Evolutionary conservation across 345 rosid genomes (phyloP).

Genomic region (Capsella bursapastoris): DNA sequence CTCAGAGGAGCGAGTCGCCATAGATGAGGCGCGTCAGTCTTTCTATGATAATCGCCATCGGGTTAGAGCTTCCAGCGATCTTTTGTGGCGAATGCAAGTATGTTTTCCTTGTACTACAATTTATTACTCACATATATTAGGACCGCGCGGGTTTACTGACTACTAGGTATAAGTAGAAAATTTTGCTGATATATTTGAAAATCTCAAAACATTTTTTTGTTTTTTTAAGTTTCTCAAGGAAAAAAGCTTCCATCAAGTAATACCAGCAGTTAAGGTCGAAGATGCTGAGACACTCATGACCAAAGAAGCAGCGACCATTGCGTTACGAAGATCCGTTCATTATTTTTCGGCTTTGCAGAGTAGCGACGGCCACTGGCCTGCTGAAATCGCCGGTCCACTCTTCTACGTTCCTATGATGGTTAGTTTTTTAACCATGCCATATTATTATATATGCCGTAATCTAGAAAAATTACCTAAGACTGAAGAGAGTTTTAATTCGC

Average conservation of each 20-base stretch:
- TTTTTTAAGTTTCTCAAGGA: constrained; percentile 28
- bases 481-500: neutral
- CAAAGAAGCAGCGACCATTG: constrained; percentile 38
- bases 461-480: neutral
- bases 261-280: constrained; percentile 50
- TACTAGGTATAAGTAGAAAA: neutral
- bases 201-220: too few relatives aligned
- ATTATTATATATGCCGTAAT: too few relatives aligned
- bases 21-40: constrained; percentile 52
- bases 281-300: constrained; percentile 42
- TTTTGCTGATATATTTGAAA: too few relatives aligned
- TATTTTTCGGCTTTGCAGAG: constrained; percentile 60
- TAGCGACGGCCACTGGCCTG: constrained; percentile 76
- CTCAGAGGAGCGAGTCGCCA: constrained; percentile 51
- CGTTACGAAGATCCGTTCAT: constrained; percentile 51
- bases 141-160: too few relatives aligned
- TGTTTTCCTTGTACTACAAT: neutral
- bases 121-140: neutral
- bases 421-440: too few relatives aligned
- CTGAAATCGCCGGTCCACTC: constrained; percentile 66
- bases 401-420: constrained; percentile 55
- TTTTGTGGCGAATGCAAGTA: constrained; percentile 59
- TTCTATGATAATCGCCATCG: constrained; percentile 43
- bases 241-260: constrained; percentile 44
- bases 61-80: constrained; percentile 51